Conservation (phyloP, 73 alveolate genomes). For the Stentor roeselii region DNA sequence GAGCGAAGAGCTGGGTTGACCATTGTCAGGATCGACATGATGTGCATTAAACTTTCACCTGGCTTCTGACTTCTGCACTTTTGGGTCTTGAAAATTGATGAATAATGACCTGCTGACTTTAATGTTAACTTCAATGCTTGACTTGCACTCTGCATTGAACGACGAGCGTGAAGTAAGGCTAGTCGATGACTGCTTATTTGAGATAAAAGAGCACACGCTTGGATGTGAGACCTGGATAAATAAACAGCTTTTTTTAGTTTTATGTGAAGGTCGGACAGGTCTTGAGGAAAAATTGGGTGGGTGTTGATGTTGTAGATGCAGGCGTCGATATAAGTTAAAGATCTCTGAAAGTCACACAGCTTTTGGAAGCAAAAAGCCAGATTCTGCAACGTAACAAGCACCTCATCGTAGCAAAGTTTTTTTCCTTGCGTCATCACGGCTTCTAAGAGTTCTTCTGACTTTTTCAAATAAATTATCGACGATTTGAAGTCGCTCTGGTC, state of each 20-base stretch:
- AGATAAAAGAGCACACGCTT: conserved; percentile 55
- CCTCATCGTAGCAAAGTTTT: not conserved
- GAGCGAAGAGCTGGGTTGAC: not conserved
- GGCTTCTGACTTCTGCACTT: not conserved
- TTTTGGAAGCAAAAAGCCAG: conserved; percentile 15
- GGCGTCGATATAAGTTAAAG: not conserved
- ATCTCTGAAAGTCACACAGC: not conserved
- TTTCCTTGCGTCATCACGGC: not conserved
- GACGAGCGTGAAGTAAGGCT: conserved; percentile 48
- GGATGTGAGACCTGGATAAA: conserved; percentile 46
- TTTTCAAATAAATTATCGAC: no score
- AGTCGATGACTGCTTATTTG: conserved; percentile 53
- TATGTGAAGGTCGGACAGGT: not conserved
- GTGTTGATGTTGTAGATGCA: not conserved
- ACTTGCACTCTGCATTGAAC: conserved; percentile 30
- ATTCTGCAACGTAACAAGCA: not conserved
- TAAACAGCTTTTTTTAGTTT: conserved; percentile 7
- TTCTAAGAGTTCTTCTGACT: not conserved
- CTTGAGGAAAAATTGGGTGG: not conserved
- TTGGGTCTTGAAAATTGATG: not conserved
- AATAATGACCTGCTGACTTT: not conserved
- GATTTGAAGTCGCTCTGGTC: no score
- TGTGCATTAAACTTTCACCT: not conserved
- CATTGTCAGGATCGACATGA: not conserved
- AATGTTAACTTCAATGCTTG: not conserved